Percentiles rank a stretch among this genome's conserved stretches.
Conservation (phyloP, 345 rosid genomes). For the Dipteronia dyeriana region DNA sequence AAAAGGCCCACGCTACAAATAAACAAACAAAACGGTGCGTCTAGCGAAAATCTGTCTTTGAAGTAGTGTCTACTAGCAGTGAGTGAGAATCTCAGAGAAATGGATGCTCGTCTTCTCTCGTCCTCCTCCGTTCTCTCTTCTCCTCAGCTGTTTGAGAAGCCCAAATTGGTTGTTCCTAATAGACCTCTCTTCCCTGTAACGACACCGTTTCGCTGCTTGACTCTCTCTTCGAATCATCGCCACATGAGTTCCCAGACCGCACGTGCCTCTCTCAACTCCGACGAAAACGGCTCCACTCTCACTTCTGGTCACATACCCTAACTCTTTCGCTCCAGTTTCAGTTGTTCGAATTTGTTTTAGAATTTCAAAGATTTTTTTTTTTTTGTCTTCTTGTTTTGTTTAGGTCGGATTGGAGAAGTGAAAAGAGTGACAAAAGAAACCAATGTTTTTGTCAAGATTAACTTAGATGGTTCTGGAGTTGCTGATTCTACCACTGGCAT, state of each 20-base stretch:
- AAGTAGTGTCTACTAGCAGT: not conserved
- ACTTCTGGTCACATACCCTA: slow-evolving; percentile 27
- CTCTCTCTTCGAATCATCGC: not conserved
- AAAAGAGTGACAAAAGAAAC: slow-evolving; percentile 87
- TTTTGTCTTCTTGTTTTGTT: slow-evolving; percentile 4
- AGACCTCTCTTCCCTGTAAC: not conserved
- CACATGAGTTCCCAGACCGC: not conserved
- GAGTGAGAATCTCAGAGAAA: not conserved
- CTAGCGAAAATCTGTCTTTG: not conserved
- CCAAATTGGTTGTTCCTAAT: not conserved
- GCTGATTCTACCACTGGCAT: slow-evolving; percentile 75
- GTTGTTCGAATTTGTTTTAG: not conserved
- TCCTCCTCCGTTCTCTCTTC: slow-evolving; percentile 14
- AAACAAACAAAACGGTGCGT: not conserved
- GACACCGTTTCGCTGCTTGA: not conserved
- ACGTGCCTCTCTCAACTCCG: slow-evolving; percentile 9
- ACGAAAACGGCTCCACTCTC: slow-evolving; percentile 30
- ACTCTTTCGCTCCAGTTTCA: not conserved
- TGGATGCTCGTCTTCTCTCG: slow-evolving; percentile 32
- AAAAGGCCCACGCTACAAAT: not conserved
- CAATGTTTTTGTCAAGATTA: slow-evolving; percentile 69
- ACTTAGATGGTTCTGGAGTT: slow-evolving; percentile 83
- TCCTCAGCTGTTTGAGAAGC: not conserved
- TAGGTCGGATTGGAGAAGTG: slow-evolving; percentile 71
- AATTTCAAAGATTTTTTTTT: not conserved